A percentile compares a stretch with the other conserved stretches of the same genome.
phyloP scores from a whole-genome alignment of 169 alveolate genomes.

The Plasmodium inui region DNA sequence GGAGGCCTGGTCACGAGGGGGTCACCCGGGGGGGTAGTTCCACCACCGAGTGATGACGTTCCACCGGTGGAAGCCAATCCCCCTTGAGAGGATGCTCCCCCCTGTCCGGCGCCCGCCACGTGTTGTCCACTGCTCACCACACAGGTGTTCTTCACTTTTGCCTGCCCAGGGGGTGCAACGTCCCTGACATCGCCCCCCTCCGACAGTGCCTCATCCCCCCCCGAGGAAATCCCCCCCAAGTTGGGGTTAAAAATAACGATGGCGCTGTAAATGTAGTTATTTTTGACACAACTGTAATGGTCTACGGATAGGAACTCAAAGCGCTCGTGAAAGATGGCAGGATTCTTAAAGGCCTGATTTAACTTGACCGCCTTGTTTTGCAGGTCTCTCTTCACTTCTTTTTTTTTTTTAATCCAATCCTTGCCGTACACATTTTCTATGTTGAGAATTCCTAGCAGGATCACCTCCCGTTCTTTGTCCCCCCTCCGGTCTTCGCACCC shows the following conservation, averaged over 20 bases:
- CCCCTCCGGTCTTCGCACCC: neutral
- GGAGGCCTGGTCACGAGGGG: neutral
- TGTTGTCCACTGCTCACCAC: neutral
- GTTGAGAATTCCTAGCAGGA: conserved; percentile 35
- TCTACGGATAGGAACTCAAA: conserved; percentile 45
- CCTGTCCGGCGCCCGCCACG: neutral
- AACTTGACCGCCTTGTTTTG: conserved; percentile 23
- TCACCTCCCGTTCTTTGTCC: conserved; percentile 50
- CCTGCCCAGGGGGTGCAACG: neutral
- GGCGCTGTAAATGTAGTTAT: conserved; percentile 60
- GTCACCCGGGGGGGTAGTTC: neutral
- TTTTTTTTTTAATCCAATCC: conserved; percentile 35
- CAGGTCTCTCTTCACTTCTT: conserved; percentile 43
- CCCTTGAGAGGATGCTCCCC: too few relatives aligned
- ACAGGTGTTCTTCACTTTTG: neutral
- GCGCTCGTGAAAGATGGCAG: conserved; percentile 34
- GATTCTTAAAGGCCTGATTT: conserved; percentile 49
- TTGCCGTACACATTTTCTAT: conserved; percentile 42
- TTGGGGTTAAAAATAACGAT: conserved; percentile 51
- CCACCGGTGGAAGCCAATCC: too few relatives aligned
- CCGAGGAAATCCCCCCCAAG: neutral
- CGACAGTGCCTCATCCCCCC: neutral
- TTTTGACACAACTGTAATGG: conserved; percentile 39
- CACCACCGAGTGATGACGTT: neutral
- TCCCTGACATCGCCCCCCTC: neutral